Evolutionary conservation across 2,329 filamentous ascomycete genomes (phyloP).

Genomic region (Alternaria tenuissima): DNA sequence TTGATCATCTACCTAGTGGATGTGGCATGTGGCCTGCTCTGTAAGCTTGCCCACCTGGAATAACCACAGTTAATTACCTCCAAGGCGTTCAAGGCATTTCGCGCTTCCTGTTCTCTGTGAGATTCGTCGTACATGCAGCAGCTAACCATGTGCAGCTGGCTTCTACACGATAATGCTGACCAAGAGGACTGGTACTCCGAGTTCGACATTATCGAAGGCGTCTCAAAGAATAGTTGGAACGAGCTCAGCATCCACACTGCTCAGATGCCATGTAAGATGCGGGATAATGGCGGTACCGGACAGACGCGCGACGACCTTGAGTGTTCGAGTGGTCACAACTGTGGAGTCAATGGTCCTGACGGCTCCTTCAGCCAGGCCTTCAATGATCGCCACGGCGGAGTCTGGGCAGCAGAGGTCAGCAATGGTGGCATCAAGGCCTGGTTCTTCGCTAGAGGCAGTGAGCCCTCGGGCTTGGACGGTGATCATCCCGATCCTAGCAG

Average conservation of each 20-base stretch:
- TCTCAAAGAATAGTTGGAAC: slow-evolving; percentile 35
- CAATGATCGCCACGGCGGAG: slow-evolving; percentile 54
- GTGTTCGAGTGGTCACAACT: slow-evolving; percentile 17
- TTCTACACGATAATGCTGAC: slow-evolving; percentile 52
- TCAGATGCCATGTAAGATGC: slow-evolving; percentile 10
- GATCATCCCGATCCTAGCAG: slow-evolving; percentile 55
- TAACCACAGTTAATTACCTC: neutral
- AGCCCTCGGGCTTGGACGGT: slow-evolving; percentile 54
- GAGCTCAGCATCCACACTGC: slow-evolving; percentile 31
- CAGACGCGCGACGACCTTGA: neutral
- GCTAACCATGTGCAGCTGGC: slow-evolving; percentile 23
- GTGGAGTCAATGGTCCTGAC: slow-evolving; percentile 16
- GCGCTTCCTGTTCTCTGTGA: neutral
- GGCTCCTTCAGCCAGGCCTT: slow-evolving; percentile 28
- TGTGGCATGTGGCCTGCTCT: slow-evolving; percentile 48
- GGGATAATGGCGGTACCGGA: slow-evolving; percentile 6
- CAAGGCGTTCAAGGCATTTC: too few species aligned
- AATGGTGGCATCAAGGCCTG: slow-evolving; percentile 59
- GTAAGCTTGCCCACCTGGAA: slow-evolving; percentile 9
- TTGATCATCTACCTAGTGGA: slow-evolving; percentile 38
- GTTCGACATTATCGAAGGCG: slow-evolving; percentile 56
- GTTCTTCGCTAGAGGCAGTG: slow-evolving; percentile 59
- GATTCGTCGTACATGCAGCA: neutral
- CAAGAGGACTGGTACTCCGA: slow-evolving; percentile 55
- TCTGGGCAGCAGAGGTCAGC: slow-evolving; percentile 61